Conservation (phyloP, 352 stramenopile genomes). For the Blastocystis hominis region DNA sequence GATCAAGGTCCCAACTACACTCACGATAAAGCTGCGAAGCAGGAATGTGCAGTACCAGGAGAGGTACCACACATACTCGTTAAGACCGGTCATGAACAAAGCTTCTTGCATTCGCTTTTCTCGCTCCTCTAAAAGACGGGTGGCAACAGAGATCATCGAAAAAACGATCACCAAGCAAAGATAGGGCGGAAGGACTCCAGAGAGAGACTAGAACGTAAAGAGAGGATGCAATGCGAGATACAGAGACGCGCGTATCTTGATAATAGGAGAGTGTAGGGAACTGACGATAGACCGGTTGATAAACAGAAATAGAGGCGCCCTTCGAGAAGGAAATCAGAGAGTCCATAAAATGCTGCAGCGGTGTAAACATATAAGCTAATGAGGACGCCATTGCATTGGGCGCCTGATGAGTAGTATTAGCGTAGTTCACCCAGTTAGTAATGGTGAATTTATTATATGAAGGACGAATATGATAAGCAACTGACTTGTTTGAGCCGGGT, state of each 20-base stretch:
- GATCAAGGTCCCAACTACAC: not conserved
- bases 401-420: slow-evolving; percentile 3
- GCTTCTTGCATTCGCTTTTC: slow-evolving; percentile 36
- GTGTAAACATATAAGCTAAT: not conserved
- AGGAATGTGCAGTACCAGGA: slow-evolving; percentile 3
- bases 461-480: not conserved
- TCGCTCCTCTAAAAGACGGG: slow-evolving; percentile 32
- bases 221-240: not conserved
- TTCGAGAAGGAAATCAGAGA: not conserved
- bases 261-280: slow-evolving; percentile 6
- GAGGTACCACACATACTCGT: slow-evolving; percentile 35
- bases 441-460: not conserved
- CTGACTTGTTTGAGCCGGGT: not conserved
- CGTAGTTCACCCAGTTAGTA: not conserved
- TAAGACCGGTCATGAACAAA: slow-evolving; percentile 49
- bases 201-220: not conserved
- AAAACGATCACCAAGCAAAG: slow-evolving; percentile 15
- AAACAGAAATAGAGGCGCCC: not conserved
- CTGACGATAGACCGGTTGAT: not conserved
- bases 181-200: slow-evolving; percentile 9
- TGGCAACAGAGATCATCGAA: slow-evolving; percentile 4
- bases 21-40: not conserved
- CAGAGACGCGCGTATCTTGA: not conserved
- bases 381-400: not conserved
- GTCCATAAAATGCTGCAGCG: not conserved